Evolutionary conservation across 208 protist genomes (phyloP).

Genomic region (Leishmania mexicana): DNA sequence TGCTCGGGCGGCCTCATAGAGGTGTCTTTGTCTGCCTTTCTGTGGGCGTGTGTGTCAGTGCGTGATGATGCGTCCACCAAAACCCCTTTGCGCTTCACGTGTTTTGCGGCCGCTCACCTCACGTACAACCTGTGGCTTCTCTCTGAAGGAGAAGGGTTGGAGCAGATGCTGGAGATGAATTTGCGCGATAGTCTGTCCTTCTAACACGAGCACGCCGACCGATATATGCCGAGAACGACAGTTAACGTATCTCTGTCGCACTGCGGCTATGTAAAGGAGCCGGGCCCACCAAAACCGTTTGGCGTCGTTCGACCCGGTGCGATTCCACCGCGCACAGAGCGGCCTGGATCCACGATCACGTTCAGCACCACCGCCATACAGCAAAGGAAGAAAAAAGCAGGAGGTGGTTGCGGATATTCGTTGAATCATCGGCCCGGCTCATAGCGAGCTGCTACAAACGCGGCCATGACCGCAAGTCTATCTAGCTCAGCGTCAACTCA

Average conservation of each 20-base stretch:
- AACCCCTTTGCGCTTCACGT: background rate
- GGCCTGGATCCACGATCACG: too few relatives aligned
- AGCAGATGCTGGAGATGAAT: background rate
- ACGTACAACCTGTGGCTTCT: background rate
- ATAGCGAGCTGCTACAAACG: background rate
- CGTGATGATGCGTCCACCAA: background rate
- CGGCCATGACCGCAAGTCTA: background rate
- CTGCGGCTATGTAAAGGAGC: background rate
- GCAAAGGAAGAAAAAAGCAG: too few relatives aligned
- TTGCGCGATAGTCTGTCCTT: background rate
- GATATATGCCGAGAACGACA: background rate
- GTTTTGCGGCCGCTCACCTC: background rate
- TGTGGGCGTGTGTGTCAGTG: background rate
- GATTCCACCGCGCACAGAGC: too few relatives aligned
- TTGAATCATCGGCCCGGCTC: background rate
- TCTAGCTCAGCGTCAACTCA: background rate
- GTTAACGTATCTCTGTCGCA: background rate
- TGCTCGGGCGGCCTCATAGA: background rate
- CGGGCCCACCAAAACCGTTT: too few relatives aligned
- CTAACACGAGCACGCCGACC: background rate
- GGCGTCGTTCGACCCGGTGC: too few relatives aligned
- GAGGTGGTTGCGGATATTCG: background rate
- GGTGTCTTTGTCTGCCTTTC: background rate
- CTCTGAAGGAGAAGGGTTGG: background rate
- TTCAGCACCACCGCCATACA: too few relatives aligned